Base-by-base conservation (phyloP, 2,329 filamentous ascomycete genomes). In the Periconia sp. region DNA sequence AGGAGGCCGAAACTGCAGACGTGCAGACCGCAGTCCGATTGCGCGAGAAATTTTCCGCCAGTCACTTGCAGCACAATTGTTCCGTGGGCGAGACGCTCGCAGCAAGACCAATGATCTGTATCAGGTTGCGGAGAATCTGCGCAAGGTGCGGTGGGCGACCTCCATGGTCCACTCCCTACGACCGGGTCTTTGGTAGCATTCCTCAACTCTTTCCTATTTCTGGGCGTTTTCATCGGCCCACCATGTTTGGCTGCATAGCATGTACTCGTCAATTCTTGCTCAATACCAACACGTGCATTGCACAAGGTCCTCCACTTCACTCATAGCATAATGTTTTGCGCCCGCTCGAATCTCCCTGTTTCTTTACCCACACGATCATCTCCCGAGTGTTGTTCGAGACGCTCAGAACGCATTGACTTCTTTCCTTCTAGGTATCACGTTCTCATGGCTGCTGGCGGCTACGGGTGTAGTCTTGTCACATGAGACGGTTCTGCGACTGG, bases 401-500 rank as follows among this genome's bases (percentile, higher is more conserved):
- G 11, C 35, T 33, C 33, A 43, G 54, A 65, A 63, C 58, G 63
- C 65, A 64, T 68, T 55, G 46, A 36, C 46, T 50, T 48, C 54
- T 41, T 35, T 54, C 48, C 46, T 50, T 51, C 42, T 47, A 44
- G 50, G n/a, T n/a, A n/a, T n/a, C n/a, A n/a, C n/a, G 43, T 15
- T 36, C 21, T 19, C 10, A 22, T 47, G 42, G 45, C 34, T n/a
- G n/a, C 48, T 46, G 46, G 59, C 60, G 59, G 56, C 42, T 63
- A 55, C 39, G 52, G 56, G 49, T 57, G 57, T 61, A 44, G 58
- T 43, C 48, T 38, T 40, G 54, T 54, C 42, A 54, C 41, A 46
- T 69, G 65, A 69, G 68, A 70, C 65, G 40, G 43, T 33, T 46
- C 56, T 60, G 66, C 49, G 59, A 67, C 63, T 46, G 36, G 47